Evolutionary conservation across 2,329 filamentous ascomycete species (phyloP).

Genomic region (Colletotrichum filicis): DNA sequence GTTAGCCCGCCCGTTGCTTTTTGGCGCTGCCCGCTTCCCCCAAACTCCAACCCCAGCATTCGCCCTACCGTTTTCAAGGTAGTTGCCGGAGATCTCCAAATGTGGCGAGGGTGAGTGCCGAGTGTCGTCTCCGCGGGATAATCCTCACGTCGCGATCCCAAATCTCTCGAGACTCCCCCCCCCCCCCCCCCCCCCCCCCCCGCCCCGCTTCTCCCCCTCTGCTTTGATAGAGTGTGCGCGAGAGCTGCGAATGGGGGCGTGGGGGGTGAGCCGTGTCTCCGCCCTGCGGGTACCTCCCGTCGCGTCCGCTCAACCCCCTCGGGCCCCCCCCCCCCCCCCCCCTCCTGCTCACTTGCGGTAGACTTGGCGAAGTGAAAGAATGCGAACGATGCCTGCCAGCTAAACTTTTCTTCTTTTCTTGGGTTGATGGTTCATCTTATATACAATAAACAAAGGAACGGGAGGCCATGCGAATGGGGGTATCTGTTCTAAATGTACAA

Average conservation of each 20-base stretch:
- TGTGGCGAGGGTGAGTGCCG: background rate
- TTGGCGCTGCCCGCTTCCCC: background rate
- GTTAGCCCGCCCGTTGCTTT: background rate
- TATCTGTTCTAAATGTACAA: background rate
- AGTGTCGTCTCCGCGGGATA: background rate
- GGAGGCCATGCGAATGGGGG: background rate
- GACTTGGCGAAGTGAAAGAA: background rate
- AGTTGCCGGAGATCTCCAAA: background rate
- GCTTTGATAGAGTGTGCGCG: too few relatives aligned
- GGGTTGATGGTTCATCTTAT: background rate
- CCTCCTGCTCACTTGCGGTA: background rate
- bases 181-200: too few relatives aligned
- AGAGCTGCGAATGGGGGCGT: too few relatives aligned
- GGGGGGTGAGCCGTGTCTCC: too few relatives aligned
- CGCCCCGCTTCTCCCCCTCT: too few relatives aligned
- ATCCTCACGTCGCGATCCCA: background rate
- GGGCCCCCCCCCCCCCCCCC: too few relatives aligned
- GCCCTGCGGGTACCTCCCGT: too few relatives aligned
- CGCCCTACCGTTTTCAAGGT: background rate
- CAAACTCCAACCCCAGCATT: background rate
- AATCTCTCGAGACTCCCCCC: background rate
- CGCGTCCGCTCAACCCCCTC: too few relatives aligned
- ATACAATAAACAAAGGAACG: background rate
- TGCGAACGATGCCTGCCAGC: background rate
- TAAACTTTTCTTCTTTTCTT: background rate